Evolutionary conservation across 2,329 filamentous ascomycete species (phyloP).

Genomic region (Apiospora saccharicola): DNA sequence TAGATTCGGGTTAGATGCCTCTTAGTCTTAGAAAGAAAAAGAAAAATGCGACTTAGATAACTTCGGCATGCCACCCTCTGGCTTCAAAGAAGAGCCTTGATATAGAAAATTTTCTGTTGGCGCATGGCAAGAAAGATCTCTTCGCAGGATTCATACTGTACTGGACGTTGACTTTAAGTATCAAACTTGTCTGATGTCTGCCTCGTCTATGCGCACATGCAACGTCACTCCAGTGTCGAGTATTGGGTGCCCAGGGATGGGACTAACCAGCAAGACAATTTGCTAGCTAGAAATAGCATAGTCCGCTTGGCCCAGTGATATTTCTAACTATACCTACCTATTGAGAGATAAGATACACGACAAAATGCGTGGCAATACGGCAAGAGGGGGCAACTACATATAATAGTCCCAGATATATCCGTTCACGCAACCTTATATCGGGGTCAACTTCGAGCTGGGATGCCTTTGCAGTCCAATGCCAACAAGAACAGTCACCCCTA

Average conservation of each 20-base stretch:
- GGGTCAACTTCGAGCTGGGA: neutral
- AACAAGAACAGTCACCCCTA: no score
- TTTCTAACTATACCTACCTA: neutral
- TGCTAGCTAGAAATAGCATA: neutral
- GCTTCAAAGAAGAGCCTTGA: neutral
- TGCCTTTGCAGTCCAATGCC: no score
- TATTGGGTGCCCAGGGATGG: no score
- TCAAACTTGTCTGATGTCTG: neutral
- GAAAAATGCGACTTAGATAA: neutral
- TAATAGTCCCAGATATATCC: neutral
- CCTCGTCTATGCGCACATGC: neutral
- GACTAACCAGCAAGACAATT: neutral
- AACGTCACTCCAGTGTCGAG: neutral
- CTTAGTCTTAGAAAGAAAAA: neutral
- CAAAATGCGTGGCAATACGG: neutral
- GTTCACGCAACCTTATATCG: neutral
- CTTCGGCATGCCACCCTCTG: neutral
- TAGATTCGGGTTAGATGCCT: conserved; percentile 1
- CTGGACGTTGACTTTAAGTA: neutral
- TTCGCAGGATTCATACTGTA: neutral
- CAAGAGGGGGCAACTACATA: neutral
- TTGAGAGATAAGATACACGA: neutral
- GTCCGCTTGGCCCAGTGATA: no score
- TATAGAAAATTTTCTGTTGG: neutral
- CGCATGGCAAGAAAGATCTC: neutral